Base-by-base conservation (phyloP, 495 filamentous ascomycete genomes). In the Xylaria venustula region DNA sequence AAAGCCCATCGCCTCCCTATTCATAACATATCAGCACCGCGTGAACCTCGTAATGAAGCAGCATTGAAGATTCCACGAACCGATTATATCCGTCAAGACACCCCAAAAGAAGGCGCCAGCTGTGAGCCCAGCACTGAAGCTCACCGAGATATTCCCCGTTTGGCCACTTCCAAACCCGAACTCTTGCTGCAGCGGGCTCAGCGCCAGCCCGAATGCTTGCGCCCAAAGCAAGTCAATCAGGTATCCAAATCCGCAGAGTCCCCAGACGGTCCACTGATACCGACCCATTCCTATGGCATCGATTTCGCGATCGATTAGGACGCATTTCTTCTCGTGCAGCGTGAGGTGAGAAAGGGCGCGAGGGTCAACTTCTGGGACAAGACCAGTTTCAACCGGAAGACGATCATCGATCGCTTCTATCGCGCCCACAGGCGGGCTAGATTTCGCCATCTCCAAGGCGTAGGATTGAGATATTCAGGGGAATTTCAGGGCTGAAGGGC, bases 201-300 rank as follows among this genome's bases (percentile, higher is more conserved):
- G 66, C 8, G 79, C 76, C 14, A 82, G 63, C 6, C 78, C 80
- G 67, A 82, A 79, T 17, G 75, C 78, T 62, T 81, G 75, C 7
- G 79, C 79, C 70, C 77, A 83, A 4, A 80, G 68, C 45, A 82
- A 64, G 55, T 83, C 80, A 12, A 82, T 65, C 36, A 83, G 64
- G 63, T 81, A 83, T 14, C 80, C 80, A 52, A 83, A 75, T 12
- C 80, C 80, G 54, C 78, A 81, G 7, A 82, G 67, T 17, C 68
- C 58, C 72, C 77, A 82, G 37, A 80, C 75, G 46, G 67, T 73
- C 71, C 69, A 75, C 60, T 83, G 80, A 55, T 83, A 82, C 42
- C 69, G 73, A 8, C 80, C 80, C 75, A 83, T 81, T 26, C 80
- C 80, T 32, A 79, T 70, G 26, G 66, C 59, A 49, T 83, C 74